Percentiles rank a stretch among this genome's conserved stretches.
Conservation (phyloP, 106 monocot genomes). For the Dendrobium catenatum region DNA sequence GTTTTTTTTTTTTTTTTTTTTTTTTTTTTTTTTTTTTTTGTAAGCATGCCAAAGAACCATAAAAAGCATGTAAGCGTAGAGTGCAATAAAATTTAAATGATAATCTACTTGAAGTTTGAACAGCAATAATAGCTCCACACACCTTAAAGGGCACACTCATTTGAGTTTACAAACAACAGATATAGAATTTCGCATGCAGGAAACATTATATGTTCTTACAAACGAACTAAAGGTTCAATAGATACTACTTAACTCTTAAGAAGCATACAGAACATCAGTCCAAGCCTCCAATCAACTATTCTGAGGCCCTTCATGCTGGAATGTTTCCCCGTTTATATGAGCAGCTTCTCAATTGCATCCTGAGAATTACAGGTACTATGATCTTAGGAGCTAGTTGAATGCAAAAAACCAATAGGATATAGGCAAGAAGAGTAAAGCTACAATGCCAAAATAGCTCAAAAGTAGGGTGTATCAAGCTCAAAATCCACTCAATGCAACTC, state of each 20-base stretch:
- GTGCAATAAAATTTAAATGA: background rate
- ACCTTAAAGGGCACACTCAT: background rate
- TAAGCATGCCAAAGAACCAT: background rate
- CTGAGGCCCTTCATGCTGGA: constrained; percentile 41
- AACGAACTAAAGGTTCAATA: background rate
- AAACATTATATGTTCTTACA: background rate
- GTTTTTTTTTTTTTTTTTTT: too few relatives aligned
- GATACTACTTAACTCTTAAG: background rate
- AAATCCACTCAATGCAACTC: too few relatives aligned
- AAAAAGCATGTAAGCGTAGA: background rate
- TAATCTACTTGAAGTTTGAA: background rate
- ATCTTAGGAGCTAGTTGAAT: background rate
- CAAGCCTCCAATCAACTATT: constrained; percentile 29
- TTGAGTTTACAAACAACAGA: background rate
- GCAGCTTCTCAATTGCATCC: constrained; percentile 80
- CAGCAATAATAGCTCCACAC: background rate
- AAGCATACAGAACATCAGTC: constrained; percentile 9
- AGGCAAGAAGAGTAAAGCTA: too few relatives aligned
- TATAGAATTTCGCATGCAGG: background rate
- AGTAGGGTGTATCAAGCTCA: too few relatives aligned
- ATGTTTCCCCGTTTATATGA: constrained; percentile 27
- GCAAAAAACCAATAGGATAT: too few relatives aligned
- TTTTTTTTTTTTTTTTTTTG: too few relatives aligned
- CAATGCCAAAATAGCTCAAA: too few relatives aligned
- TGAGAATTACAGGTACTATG: constrained; percentile 10